Evolutionary conservation across 805 yeast species (phyloP).

Genomic region (Candida nonsorbophila): DNA sequence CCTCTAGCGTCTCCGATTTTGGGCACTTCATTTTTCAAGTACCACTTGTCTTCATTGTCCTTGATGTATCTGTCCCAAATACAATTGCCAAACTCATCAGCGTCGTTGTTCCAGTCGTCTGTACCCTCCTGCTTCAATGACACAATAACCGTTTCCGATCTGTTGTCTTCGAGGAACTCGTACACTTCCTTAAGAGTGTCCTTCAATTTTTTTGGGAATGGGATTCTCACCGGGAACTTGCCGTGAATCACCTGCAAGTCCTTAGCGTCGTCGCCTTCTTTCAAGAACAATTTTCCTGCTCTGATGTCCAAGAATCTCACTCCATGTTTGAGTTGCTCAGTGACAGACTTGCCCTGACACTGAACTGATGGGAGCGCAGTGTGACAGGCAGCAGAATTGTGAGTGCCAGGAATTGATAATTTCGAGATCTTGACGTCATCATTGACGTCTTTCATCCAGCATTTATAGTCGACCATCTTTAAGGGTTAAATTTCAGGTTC

Average conservation of each 20-base stretch:
- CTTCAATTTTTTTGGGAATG: slow-evolving; percentile 48
- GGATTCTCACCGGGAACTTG: slow-evolving; percentile 64
- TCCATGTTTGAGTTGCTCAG: slow-evolving; percentile 63
- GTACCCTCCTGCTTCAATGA: slow-evolving; percentile 74
- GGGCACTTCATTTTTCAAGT: slow-evolving; percentile 52
- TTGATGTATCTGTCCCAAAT: slow-evolving; percentile 55
- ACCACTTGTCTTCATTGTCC: slow-evolving; percentile 53
- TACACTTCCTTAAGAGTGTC: slow-evolving; percentile 56
- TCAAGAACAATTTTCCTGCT: slow-evolving; percentile 52
- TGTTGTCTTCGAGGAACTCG: slow-evolving; percentile 46
- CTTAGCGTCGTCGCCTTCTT: slow-evolving; percentile 43
- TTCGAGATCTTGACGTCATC: slow-evolving; percentile 49
- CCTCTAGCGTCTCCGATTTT: slow-evolving; percentile 60
- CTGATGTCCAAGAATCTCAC: slow-evolving; percentile 73
- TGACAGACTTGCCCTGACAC: slow-evolving; percentile 61
- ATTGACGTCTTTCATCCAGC: slow-evolving; percentile 52
- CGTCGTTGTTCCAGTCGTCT: slow-evolving; percentile 55
- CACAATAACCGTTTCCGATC: slow-evolving; percentile 57
- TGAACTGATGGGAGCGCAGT: slow-evolving; percentile 70
- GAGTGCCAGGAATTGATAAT: slow-evolving; percentile 79
- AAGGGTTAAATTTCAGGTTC: too few species aligned
- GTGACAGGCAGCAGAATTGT: slow-evolving; percentile 71
- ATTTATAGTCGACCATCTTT: slow-evolving; percentile 36
- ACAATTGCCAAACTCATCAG: slow-evolving; percentile 60
- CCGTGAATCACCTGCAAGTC: slow-evolving; percentile 70